Base-by-base conservation (phyloP, 1,284 basidiomycete species). In the Trametes versicolor region DNA sequence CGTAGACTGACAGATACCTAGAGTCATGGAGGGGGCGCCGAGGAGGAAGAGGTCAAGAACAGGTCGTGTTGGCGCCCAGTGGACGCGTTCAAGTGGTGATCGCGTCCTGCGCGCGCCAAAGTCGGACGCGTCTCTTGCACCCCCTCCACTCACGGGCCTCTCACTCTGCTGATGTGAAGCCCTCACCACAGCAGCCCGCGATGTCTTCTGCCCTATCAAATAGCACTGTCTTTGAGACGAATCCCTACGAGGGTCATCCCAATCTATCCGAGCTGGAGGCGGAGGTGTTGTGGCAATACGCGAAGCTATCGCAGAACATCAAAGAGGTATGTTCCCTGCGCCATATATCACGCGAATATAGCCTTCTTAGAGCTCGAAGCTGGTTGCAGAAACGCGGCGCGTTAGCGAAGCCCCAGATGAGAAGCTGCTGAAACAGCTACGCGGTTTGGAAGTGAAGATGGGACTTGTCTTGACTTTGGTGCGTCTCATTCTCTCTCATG, bases 401-500 rank as follows among this genome's bases (percentile, higher is more conserved):
- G 79, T 93, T 65, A 83, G 83, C 60, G 90, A 90, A 67, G 86
- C 84, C 65, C 94, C 89, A 43, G 96, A 94, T 77, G 87, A 87
- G 70, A 81, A 78, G 58, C 84, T 98, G 71, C 81, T 99, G n/a
- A 84, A 85, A 48, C 89, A 92, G 62, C 77, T 99, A 47, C 85
- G 97, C 47, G 85, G 89, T 1, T 81, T 99, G 50, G 97, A 99
- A 77, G 89, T 93, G 75, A 98, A 98, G 79, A 97, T 99, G 93
- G 95, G 95, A 7, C 84, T 99, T 43, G 95, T 97, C 0, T 80
- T 97, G 73, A 97, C 96, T 0, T 77, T 97, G 79, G 95, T 94
- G 72, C 69, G 87, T 82, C 23, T 39, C 13, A 25, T 12, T 39
- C 13, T 32, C 12, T 23, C 9, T 21, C 43, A 4, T n/a, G 37